Evolutionary conservation across 2,329 filamentous ascomycete species (phyloP), one percentile per base, ranked within the genome.

Genomic region (Ceratocystis harringtonii): DNA sequence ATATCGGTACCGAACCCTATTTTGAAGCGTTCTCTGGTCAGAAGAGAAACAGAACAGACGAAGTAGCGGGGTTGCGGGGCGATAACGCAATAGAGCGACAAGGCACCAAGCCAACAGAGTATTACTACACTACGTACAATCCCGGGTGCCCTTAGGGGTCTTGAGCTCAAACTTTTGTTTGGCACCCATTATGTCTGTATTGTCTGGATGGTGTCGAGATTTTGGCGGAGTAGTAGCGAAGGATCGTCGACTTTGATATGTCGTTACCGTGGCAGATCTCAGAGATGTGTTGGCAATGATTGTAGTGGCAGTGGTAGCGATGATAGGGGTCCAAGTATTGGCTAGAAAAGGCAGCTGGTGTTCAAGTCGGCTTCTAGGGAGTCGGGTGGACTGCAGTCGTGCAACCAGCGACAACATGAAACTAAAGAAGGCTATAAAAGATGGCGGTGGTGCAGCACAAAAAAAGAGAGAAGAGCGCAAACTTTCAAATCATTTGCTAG

Each of bases 121-220:
- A 62, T 36, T 57, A 28, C 52, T 25, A 28, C 41, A 30, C 43
- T 67, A 71, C 72, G 72, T 67, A 85, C 85, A 95, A 75, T 95
- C 91, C 74, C 90, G 89, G 69, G 90, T 95, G 70, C 91, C 90
- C 81, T 95, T 95, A 68, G 90, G 89, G 72, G 87, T 89, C 80
- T 95, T 95, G 74, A 95, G 81, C 76, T 85, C 84, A 76, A 88
- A 86, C 69, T 80, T 80, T 67, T 73, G 73, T 69, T 79, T 79
- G 45, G 75, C 73, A 63, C 75, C 71, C 75, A 76, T 77, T 43
- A 30, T 58, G 55, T 25, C 30, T 19, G 10, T 65, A 22, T 19
- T 6, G 48, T 62, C n/a, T 36, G 5, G 30, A 15, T 62, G 17
- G 57, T 17, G 44, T 65, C 22, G 45, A 22, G 32, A n/a, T 28